Conservation (phyloP, 2,329 filamentous ascomycete species). For the Cercospora berteroae region DNA sequence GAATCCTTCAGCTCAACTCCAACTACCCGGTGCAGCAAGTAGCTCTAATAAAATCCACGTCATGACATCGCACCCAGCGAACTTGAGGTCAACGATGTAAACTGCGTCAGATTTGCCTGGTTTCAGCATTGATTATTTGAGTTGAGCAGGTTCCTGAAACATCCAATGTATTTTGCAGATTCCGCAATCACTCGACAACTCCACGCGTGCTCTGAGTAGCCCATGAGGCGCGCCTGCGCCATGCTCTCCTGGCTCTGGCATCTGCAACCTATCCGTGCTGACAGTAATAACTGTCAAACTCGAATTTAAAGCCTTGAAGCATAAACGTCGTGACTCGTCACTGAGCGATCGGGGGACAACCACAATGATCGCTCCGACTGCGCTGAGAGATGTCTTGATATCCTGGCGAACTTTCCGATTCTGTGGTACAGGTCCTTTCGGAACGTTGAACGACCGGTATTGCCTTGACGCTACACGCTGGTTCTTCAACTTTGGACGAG, state of each 20-base stretch:
- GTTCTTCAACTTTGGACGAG: background rate
- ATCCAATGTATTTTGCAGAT: background rate
- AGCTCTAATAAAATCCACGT: background rate
- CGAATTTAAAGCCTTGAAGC: background rate
- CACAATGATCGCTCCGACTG: background rate
- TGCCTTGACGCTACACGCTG: background rate
- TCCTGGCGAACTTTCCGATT: background rate
- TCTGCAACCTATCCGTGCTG: background rate
- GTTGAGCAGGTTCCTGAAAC: background rate
- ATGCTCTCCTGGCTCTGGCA: background rate
- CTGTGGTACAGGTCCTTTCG: background rate
- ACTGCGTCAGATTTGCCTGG: background rate
- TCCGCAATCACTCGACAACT: background rate
- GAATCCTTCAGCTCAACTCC: background rate
- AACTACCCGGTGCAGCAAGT: background rate
- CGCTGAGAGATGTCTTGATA: background rate
- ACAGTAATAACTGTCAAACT: background rate
- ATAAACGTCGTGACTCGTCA: background rate
- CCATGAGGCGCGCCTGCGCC: background rate
- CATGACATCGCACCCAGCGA: background rate
- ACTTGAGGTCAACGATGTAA: background rate
- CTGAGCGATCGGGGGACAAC: background rate
- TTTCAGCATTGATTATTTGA: background rate
- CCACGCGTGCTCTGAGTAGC: background rate
- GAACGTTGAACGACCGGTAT: background rate